Conservation (phyloP, 495 filamentous ascomycete genomes). For the Glutinoglossum americanum region DNA sequence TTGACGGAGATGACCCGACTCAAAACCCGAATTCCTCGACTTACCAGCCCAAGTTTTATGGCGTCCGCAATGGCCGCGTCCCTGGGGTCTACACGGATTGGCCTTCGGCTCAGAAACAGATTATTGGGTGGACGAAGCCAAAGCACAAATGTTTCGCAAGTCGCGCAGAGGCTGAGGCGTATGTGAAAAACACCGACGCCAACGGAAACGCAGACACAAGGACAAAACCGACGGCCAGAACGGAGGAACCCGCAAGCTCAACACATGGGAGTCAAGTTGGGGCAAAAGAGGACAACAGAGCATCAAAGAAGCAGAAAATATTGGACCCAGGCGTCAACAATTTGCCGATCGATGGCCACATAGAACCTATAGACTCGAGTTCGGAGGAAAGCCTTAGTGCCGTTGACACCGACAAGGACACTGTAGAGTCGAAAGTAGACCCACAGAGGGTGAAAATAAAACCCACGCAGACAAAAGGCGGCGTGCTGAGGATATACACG, state of each 20-base stretch:
- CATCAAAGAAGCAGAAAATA: background rate
- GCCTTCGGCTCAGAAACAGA: slow-evolving; percentile 53
- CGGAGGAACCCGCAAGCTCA: background rate
- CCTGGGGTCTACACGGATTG: slow-evolving; percentile 84
- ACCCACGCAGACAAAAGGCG: slow-evolving; percentile 11
- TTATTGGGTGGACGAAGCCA: slow-evolving; percentile 52
- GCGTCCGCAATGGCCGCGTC: slow-evolving; percentile 55
- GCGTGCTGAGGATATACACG: slow-evolving; percentile 58
- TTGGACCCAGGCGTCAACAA: background rate
- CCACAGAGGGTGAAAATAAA: slow-evolving; percentile 19
- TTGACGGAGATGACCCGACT: slow-evolving; percentile 35
- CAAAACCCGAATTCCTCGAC: slow-evolving; percentile 15
- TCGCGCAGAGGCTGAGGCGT: slow-evolving; percentile 53
- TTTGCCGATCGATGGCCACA: background rate
- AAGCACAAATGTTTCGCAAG: slow-evolving; percentile 68
- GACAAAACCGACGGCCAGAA: background rate
- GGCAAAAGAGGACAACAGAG: background rate
- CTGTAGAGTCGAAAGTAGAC: slow-evolving; percentile 34
- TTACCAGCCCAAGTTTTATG: slow-evolving; percentile 46
- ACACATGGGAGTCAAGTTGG: background rate
- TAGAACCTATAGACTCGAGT: background rate
- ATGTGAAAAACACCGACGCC: slow-evolving; percentile 25
- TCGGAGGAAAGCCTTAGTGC: slow-evolving; percentile 2
- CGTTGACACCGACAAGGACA: slow-evolving; percentile 33
- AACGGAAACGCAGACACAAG: slow-evolving; percentile 12